Evolutionary conservation across 176 grass and related monocot genomes (phyloP).

Genomic region (Musa troglodytarum): DNA sequence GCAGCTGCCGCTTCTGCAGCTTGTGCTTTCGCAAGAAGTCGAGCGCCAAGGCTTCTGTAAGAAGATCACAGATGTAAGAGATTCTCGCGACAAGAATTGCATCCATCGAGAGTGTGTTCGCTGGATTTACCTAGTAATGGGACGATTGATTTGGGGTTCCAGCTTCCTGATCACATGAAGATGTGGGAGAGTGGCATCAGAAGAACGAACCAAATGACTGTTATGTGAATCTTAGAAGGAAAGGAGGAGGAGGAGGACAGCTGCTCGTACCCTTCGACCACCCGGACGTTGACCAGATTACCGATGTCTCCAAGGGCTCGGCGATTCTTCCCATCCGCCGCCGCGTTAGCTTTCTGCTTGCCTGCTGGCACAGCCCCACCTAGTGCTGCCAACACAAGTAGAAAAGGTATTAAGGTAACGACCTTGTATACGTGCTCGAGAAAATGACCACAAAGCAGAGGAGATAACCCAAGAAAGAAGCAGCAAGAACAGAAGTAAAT

Average conservation of each 20-base stretch:
- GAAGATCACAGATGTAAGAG: background rate
- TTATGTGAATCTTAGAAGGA: background rate
- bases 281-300: slow-evolving; percentile 10
- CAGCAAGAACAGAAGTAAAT: no score
- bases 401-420: background rate
- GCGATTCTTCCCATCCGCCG: slow-evolving; percentile 15
- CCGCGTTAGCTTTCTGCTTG: slow-evolving; percentile 9
- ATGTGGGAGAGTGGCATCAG: no score
- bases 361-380: slow-evolving; percentile 1
- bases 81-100: no score
- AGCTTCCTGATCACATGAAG: slow-evolving; percentile 2
- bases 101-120: no score
- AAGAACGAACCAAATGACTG: no score
- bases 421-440: no score
- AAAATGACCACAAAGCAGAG: no score
- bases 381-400: background rate
- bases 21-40: slow-evolving; percentile 21
- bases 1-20: background rate
- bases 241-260: background rate
- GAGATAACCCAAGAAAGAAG: no score
- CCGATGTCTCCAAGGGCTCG: slow-evolving; percentile 22
- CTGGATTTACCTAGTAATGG: slow-evolving; percentile 10
- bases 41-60: slow-evolving; percentile 17
- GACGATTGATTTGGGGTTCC: slow-evolving; percentile 12
- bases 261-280: slow-evolving; percentile 8